phyloP scores from a whole-genome alignment of 2,329 filamentous ascomycete species.

The Pseudocercospora fijiensis region DNA sequence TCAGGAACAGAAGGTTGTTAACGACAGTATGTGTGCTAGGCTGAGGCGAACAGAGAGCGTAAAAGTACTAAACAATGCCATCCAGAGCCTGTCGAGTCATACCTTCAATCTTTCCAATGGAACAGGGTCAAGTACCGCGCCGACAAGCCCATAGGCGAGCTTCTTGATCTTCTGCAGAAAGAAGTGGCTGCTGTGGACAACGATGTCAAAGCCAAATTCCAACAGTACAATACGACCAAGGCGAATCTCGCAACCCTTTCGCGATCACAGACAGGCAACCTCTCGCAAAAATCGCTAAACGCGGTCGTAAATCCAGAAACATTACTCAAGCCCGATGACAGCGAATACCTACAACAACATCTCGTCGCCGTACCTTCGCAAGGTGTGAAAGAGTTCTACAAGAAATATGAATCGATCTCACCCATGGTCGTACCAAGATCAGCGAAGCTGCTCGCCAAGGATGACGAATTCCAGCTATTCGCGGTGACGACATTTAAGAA shows the following conservation, averaged over 20 bases:
- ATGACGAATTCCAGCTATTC: slow-evolving; percentile 87
- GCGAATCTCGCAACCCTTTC: slow-evolving; percentile 77
- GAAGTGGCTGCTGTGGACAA: slow-evolving; percentile 91
- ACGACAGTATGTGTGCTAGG: slow-evolving; percentile 69
- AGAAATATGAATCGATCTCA: slow-evolving; percentile 81
- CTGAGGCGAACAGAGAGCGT: not conserved
- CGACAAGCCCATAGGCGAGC: slow-evolving; percentile 82
- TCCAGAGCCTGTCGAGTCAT: slow-evolving; percentile 90
- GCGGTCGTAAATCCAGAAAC: slow-evolving; percentile 74
- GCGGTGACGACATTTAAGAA: slow-evolving; percentile 94
- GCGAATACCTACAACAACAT: slow-evolving; percentile 95
- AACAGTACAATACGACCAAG: slow-evolving; percentile 90
- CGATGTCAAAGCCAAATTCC: slow-evolving; percentile 91
- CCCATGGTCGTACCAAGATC: slow-evolving; percentile 94
- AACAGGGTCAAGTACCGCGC: slow-evolving; percentile 97
- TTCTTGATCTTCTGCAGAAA: slow-evolving; percentile 87
- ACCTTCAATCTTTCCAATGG: slow-evolving; percentile 86
- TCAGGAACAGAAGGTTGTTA: slow-evolving; percentile 85
- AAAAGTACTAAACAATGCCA: not conserved
- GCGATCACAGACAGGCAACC: slow-evolving; percentile 88
- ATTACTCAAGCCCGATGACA: slow-evolving; percentile 73
- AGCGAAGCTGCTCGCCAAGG: slow-evolving; percentile 72
- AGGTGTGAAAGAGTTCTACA: slow-evolving; percentile 81
- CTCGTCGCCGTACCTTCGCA: slow-evolving; percentile 82
- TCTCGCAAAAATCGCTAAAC: slow-evolving; percentile 90